Conservation (phyloP, 441 rosid genomes). For the Brassica balearica region DNA sequence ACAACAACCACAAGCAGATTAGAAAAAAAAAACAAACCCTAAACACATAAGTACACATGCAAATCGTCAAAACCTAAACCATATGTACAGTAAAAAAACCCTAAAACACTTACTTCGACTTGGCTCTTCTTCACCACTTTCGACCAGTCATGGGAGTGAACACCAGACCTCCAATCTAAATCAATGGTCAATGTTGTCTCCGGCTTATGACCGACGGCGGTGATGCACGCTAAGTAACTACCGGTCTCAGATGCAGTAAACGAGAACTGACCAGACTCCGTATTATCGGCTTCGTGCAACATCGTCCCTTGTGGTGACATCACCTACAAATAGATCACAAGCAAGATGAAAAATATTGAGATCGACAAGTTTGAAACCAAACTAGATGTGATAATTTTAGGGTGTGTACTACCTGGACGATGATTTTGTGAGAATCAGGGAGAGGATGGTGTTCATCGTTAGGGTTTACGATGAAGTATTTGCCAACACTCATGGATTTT, state of each 20-base stretch:
- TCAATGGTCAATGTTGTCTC: constrained; percentile 52
- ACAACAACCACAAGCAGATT: constrained; percentile 7
- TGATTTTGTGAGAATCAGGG: constrained; percentile 60
- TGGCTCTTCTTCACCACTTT: constrained; percentile 69
- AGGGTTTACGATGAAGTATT: constrained; percentile 65
- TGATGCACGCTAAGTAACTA: constrained; percentile 58
- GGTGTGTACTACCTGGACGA: constrained; percentile 50
- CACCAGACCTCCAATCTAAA: constrained; percentile 71
- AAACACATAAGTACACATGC: neutral
- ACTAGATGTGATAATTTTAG: neutral
- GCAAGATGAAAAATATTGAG: neutral
- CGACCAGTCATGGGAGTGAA: constrained; percentile 64
- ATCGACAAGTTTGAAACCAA: neutral
- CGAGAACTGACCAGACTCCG: constrained; percentile 68
- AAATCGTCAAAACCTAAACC: neutral
- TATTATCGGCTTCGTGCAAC: constrained; percentile 51
- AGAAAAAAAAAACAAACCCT: neutral
- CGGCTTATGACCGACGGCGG: constrained; percentile 56
- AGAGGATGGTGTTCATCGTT: constrained; percentile 52
- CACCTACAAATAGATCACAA: constrained; percentile 46
- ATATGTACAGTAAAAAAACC: too few species aligned
- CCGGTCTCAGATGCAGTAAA: constrained; percentile 66
- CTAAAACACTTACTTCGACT: constrained; percentile 53
- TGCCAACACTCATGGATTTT: constrained; percentile 62
- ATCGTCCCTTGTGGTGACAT: constrained; percentile 52